phyloP scores from a whole-genome alignment of 2,329 filamentous ascomycete genomes.

The Akanthomyces lecanii region DNA sequence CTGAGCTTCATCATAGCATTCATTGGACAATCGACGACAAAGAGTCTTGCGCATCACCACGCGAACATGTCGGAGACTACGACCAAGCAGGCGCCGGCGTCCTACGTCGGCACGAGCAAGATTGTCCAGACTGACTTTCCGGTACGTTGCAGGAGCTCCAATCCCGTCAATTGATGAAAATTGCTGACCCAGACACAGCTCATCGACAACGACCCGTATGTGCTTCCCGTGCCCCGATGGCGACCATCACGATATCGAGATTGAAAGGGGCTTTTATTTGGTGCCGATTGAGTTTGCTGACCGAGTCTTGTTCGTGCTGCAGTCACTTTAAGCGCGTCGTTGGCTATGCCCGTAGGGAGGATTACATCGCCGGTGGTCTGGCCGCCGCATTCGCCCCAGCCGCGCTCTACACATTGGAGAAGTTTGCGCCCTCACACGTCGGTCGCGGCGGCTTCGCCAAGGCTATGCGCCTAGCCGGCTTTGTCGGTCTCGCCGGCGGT shows the following conservation, averaged over 20 bases:
- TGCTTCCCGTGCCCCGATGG: constrained; percentile 20
- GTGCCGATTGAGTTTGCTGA: constrained; percentile 21
- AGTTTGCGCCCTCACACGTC: constrained; percentile 77
- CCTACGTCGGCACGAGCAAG: constrained; percentile 56
- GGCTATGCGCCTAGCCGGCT: constrained; percentile 73
- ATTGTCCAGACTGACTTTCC: constrained; percentile 78
- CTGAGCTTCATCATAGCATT: constrained; percentile 22
- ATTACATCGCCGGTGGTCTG: constrained; percentile 69
- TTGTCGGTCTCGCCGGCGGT: constrained; percentile 69
- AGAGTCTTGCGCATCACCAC: constrained; percentile 26
- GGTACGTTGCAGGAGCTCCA: constrained; percentile 50
- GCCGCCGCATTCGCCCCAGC: constrained; percentile 69
- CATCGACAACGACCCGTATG: constrained; percentile 97
- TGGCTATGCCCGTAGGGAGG: constrained; percentile 77
- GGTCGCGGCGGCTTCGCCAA: constrained; percentile 77
- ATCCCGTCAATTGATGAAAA: constrained; percentile 22
- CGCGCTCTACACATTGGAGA: constrained; percentile 75
- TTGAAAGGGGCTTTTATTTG: background rate
- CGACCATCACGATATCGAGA: background rate
- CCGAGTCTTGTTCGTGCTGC: constrained; percentile 17
- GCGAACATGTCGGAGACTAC: constrained; percentile 36
- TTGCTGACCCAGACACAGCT: constrained; percentile 56
- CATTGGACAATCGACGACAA: constrained; percentile 21
- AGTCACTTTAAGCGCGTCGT: constrained; percentile 91
- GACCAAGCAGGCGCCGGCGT: constrained; percentile 34